Conservation (phyloP, 2,329 filamentous ascomycete genomes). For the Ophiostoma pallidulum region DNA sequence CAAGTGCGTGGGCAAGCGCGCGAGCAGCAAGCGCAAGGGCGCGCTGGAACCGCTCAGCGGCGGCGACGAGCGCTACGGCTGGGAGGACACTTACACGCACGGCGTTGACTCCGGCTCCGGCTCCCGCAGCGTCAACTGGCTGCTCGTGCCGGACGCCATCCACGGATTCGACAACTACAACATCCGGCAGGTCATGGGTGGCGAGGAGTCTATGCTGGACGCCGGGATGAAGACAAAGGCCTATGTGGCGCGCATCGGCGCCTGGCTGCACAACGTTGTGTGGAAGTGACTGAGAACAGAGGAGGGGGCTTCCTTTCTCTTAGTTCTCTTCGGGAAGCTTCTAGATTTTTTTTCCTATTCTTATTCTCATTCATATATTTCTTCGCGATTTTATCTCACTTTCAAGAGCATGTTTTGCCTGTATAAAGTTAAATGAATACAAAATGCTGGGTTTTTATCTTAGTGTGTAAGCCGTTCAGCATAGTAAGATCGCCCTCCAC, state of each 20-base stretch:
- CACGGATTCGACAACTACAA: constrained; percentile 31
- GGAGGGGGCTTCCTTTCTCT: background rate
- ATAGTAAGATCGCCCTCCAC: too few species aligned
- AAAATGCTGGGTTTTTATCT: too few species aligned
- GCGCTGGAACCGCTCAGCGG: constrained; percentile 17
- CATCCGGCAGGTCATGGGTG: constrained; percentile 19
- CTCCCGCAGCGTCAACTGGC: constrained; percentile 30
- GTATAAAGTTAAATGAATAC: too few species aligned
- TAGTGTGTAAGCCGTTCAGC: too few species aligned
- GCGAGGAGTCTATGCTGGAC: constrained; percentile 24
- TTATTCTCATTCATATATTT: too few species aligned
- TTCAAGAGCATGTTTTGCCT: too few species aligned
- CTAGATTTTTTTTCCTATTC: background rate
- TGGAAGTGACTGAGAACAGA: constrained; percentile 6
- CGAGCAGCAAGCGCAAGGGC: constrained; percentile 18
- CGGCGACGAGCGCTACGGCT: constrained; percentile 27
- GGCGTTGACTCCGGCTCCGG: too few species aligned
- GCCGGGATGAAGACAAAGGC: constrained; percentile 22
- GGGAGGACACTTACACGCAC: constrained; percentile 20
- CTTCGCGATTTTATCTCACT: too few species aligned
- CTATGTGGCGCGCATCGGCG: constrained; percentile 17
- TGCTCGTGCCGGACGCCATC: constrained; percentile 32
- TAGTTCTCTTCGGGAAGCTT: background rate
- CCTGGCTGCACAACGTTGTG: constrained; percentile 19
- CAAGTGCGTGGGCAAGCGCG: constrained; percentile 13